Base-by-base conservation (phyloP, 139 green algal genomes). In the Raphidocelis subcapitata region DNA sequence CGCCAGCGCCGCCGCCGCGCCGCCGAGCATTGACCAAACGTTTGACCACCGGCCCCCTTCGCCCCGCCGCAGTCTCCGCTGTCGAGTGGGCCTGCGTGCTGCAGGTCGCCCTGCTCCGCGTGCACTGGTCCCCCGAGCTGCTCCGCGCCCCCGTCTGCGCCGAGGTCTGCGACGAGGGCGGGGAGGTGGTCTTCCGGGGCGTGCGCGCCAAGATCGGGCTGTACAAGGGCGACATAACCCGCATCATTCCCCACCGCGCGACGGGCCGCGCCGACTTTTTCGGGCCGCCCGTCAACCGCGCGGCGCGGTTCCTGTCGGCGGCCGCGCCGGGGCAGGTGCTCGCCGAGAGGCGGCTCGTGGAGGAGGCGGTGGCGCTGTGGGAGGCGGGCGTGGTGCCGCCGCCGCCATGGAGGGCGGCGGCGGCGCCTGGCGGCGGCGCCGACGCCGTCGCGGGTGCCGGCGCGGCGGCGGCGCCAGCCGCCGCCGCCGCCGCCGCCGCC, bases 191-290 rank as follows among this genome's bases (percentile, higher is more conserved):
- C 2, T 63, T 61, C 32, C 44, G 72, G 10, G 78, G 78, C 23
- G 18, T 83, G 3, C 64, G 72, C 20, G 67, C 76, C 4, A 37
- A 72, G 20, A 47, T 80, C 18, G 78, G 66, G n/a, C 69, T 83
- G 5, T 76, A 80, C 54, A 76, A 63, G 61, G 78, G 78, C 32
- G 36, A 55, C 47, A 79, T 76, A 24, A 77, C 75, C 24, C 70
- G 68, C 44, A 67, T 77, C 65, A 79, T 74, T 29, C 71, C 77
- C 20, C 55, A 61, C 41, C 60, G 78, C 24, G 37, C 76, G 3
- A 81, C 80, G 26, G 77, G 81, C 3, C 65, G 81, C 1, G 81
- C 81, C 12, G 83, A 89, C 66, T 89, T 87, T 60, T 89, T 87
- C 54, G 83, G 83, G 2, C 74, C 74, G 15, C 47, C 74, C 24